A percentile compares a stretch with the other conserved stretches of the same genome.
phyloP scores from a whole-genome alignment of 768 basidiomycete species.

The Lactifluus pinguis region DNA sequence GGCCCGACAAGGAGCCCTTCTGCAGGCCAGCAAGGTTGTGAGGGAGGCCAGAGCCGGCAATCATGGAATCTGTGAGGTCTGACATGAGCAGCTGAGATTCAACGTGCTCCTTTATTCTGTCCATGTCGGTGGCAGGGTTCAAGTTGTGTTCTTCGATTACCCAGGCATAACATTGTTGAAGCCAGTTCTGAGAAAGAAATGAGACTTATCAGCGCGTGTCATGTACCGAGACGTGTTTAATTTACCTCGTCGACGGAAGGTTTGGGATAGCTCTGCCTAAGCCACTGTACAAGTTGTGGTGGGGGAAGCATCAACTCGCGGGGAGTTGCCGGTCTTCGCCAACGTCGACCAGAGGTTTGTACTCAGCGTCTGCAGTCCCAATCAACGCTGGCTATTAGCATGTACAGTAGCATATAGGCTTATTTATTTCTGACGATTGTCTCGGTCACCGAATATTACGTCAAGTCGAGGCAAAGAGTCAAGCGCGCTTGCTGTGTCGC shows the following conservation, averaged over 20 bases:
- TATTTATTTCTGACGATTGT: too few relatives aligned
- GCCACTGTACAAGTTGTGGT: conserved; percentile 39
- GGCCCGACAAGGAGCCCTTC: conserved; percentile 31
- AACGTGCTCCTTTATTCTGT: conserved; percentile 45
- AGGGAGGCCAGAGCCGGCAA: conserved; percentile 60
- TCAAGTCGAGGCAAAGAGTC: not conserved
- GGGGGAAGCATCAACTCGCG: conserved; percentile 24
- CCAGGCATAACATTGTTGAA: conserved; percentile 64
- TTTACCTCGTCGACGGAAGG: conserved; percentile 58
- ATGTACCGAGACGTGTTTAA: not conserved
- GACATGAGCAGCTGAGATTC: conserved; percentile 65
- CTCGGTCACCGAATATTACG: too few relatives aligned
- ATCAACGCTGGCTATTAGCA: too few relatives aligned
- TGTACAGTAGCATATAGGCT: too few relatives aligned
- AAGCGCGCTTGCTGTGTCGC: too few relatives aligned
- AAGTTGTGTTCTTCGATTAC: conserved; percentile 40
- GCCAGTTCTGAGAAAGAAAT: conserved; percentile 51
- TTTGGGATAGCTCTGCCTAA: conserved; percentile 45
- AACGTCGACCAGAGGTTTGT: too few relatives aligned
- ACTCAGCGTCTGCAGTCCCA: too few relatives aligned
- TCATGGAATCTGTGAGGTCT: conserved; percentile 62
- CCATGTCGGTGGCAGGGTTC: conserved; percentile 39
- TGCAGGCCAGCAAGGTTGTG: conserved; percentile 30
- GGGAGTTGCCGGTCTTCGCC: too few relatives aligned
- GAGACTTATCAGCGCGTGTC: not conserved